Percentiles rank a stretch among this genome's conserved stretches.
phyloP scores from a whole-genome alignment of 2,329 filamentous ascomycete genomes.

The Sporothrix protearum region DNA sequence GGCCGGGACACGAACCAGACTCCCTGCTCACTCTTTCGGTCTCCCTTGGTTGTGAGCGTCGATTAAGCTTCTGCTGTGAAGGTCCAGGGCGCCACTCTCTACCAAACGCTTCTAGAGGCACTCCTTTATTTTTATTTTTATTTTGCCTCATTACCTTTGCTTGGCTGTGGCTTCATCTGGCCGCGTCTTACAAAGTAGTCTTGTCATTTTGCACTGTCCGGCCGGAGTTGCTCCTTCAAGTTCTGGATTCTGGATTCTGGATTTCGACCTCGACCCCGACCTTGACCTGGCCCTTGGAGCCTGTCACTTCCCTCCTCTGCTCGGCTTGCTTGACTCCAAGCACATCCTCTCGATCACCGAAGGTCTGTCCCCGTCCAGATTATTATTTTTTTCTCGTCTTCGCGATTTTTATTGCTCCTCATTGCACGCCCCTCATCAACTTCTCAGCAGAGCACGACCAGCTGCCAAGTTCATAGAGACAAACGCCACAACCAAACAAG shows the following conservation, averaged over 20 bases:
- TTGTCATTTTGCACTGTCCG: not conserved
- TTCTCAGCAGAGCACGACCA: not conserved
- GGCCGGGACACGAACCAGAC: slow-evolving; percentile 1
- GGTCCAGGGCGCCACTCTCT: not conserved
- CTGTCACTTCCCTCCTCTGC: not conserved
- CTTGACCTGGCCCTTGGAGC: not conserved
- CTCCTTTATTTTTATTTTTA: not conserved
- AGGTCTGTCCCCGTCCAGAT: not conserved
- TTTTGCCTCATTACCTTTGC: not conserved
- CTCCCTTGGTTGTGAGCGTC: not conserved
- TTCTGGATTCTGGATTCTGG: not conserved
- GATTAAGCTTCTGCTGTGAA: not conserved
- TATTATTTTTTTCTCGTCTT: not conserved
- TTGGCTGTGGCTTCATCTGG: not conserved
- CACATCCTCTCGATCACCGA: not conserved
- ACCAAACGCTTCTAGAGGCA: not conserved
- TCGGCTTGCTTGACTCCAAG: not conserved
- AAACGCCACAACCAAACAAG: not conserved
- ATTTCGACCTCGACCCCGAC: not conserved
- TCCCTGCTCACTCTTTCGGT: not conserved
- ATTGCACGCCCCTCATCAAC: not conserved
- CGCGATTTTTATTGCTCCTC: not conserved
- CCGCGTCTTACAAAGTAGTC: not conserved
- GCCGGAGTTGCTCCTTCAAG: not conserved
- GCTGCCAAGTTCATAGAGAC: not conserved